Percentiles rank a stretch among this genome's conserved stretches.
These are phyloP conservation scores for Cylindrodendrum hubeiense DNA, from an alignment of 2,329 filamentous ascomycete species.

Conservation along the genomic window DNA sequence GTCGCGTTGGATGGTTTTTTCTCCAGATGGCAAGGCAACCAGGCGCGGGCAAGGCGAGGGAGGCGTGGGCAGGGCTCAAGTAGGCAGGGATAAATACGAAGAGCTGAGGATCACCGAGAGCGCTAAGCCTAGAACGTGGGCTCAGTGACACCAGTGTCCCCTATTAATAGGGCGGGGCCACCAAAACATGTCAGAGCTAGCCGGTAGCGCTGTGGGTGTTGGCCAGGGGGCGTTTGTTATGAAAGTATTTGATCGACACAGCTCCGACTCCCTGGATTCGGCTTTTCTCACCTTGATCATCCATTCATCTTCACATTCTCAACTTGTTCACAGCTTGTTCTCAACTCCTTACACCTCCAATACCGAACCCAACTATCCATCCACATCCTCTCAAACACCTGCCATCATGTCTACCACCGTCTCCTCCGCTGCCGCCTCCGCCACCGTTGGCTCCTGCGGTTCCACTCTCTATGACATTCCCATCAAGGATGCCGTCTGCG, in stretches of 20 bases:
- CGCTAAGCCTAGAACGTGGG: background rate
- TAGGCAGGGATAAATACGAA: constrained; percentile 4
- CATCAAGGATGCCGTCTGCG: constrained; percentile 55
- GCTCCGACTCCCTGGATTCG: background rate
- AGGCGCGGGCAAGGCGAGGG: background rate
- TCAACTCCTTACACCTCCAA: background rate
- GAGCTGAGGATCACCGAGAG: background rate
- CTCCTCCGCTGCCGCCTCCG: background rate
- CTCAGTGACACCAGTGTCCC: background rate
- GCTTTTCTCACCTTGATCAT: background rate
- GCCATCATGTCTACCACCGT: background rate
- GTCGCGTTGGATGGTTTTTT: background rate
- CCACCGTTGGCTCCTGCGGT: background rate
- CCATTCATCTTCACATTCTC: background rate
- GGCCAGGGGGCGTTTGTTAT: constrained; percentile 2
- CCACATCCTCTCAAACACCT: background rate
- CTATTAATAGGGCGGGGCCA: constrained; percentile 1
- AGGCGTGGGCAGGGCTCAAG: background rate
- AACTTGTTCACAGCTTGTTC: background rate
- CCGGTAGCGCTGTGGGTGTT: background rate
- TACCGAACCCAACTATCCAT: background rate
- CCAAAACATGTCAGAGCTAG: constrained; percentile 7
- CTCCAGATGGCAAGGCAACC: background rate
- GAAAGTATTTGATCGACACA: background rate
- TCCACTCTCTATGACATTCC: background rate